Conservation (phyloP, 2,329 filamentous ascomycete genomes). For the Epichloe hybrida region DNA sequence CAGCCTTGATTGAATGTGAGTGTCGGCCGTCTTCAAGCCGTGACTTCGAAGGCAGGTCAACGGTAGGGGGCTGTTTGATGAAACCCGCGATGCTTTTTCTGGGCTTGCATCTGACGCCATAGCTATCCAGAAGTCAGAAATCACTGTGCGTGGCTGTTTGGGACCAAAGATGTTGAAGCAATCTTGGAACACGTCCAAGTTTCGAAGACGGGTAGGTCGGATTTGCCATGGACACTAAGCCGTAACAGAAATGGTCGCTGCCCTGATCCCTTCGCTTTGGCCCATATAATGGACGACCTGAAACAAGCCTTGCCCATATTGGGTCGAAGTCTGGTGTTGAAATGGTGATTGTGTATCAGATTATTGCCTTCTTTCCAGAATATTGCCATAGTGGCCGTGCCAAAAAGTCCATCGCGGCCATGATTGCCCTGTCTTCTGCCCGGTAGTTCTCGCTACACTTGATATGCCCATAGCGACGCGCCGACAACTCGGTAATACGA, state of each 20-base stretch:
- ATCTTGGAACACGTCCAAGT: slow-evolving; percentile 31
- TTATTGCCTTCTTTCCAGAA: not conserved
- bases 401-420: no score
- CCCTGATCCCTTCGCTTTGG: not conserved
- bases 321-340: not conserved
- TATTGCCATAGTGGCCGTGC: no score
- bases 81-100: no score
- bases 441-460: no score
- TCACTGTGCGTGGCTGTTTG: slow-evolving; percentile 3
- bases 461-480: no score
- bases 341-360: not conserved
- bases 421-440: no score
- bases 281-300: not conserved
- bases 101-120: no score
- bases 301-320: not conserved
- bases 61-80: no score
- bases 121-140: not conserved
- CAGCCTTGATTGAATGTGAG: no score
- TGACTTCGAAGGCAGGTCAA: no score
- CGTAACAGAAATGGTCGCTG: not conserved
- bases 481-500: no score
- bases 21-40: no score
- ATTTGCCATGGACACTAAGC: not conserved
- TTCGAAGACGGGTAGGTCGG: slow-evolving; percentile 21
- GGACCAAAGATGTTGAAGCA: slow-evolving; percentile 27